Percentiles rank a stretch among this genome's conserved stretches.
Evolutionary conservation across 1,284 basidiomycete species (phyloP).

Genomic region (Bondarzewia mesenterica): DNA sequence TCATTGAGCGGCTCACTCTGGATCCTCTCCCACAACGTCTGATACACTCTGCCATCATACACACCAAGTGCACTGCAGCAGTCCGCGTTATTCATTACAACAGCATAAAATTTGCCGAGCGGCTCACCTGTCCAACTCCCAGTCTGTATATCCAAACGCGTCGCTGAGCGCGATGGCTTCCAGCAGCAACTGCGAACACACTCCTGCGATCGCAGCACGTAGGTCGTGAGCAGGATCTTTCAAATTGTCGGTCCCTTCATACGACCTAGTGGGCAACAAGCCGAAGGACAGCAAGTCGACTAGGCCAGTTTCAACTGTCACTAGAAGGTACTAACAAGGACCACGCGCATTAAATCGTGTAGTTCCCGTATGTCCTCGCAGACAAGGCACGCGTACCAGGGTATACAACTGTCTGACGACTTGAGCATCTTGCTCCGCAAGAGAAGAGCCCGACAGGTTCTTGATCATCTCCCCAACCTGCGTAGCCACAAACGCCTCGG

Average conservation of each 20-base stretch:
- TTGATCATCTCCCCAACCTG: conserved; percentile 43
- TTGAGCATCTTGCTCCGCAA: conserved; percentile 23
- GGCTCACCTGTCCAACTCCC: conserved; percentile 64
- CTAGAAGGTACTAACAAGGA: conserved; percentile 66
- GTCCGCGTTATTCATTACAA: not conserved
- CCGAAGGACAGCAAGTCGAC: conserved; percentile 52
- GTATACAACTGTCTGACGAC: conserved; percentile 37
- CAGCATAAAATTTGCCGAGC: not conserved
- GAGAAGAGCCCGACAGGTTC: conserved; percentile 15
- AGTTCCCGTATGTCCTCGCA: no score
- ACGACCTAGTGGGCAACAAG: conserved; percentile 24
- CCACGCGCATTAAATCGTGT: no score
- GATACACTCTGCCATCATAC: conserved; percentile 61
- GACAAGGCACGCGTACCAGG: conserved; percentile 32
- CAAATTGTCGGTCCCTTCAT: conserved; percentile 6
- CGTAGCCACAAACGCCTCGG: conserved; percentile 58
- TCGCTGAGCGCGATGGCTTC: conserved; percentile 67
- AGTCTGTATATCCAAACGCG: conserved; percentile 72
- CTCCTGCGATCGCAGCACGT: conserved; percentile 42
- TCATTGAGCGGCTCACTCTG: conserved; percentile 61
- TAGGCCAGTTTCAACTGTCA: conserved; percentile 45
- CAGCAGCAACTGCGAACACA: conserved; percentile 50
- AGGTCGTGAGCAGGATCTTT: conserved; percentile 41
- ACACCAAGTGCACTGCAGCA: conserved; percentile 49
- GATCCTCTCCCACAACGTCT: conserved; percentile 57